Evolutionary conservation across 108 stramenopile genomes (phyloP), one percentile per base, ranked within the genome.

Genomic region (Asterionellopsis glacialis): DNA sequence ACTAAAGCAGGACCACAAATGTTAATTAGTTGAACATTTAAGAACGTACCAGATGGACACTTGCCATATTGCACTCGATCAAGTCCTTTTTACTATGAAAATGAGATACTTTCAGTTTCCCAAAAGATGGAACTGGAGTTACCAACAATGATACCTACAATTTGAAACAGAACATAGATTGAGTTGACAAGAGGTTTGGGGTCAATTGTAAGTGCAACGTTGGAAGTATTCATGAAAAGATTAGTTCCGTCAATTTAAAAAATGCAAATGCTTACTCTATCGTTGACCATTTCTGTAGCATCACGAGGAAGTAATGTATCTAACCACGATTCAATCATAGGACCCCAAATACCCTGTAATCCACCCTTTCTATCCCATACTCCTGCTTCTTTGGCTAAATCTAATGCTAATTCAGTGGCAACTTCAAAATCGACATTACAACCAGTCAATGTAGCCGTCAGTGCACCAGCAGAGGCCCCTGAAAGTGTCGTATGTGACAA

Each of bases 331-430:
- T 82, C 64, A 57, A 96, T 88, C 55, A 94, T 68, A 27, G 61
- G 64, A 11, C 93, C 93, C 95, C 95, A 96, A 40, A 96, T 82
- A 3, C 95, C 93, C 57, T 85, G 84, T 38, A 96, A 71, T 23
- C 93, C 93, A 49, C 73, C 21, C 10, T 73, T 70, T 56, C 93
- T 84, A 50, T 90, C 84, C 84, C 85, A 95, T 16, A 96, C 86
- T 48, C 84, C 84, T 26, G 87, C 87, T 11, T 80, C 63, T 40
- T 74, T 77, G 11, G 84, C 70, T 57, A 94, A 15, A n/a, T 64
- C 43, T 16, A 96, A 73, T 16, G 95, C 93, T 43, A 88, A 53
- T 41, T 83, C 84, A 25, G 90, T 93, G 7, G 95, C 91, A 15
- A 74, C 63, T 25, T 85, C 78, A 52, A 87, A 77, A 71, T 81